Evolutionary conservation across 306 rosid species (phyloP).

Genomic region (Argentina anserina): DNA sequence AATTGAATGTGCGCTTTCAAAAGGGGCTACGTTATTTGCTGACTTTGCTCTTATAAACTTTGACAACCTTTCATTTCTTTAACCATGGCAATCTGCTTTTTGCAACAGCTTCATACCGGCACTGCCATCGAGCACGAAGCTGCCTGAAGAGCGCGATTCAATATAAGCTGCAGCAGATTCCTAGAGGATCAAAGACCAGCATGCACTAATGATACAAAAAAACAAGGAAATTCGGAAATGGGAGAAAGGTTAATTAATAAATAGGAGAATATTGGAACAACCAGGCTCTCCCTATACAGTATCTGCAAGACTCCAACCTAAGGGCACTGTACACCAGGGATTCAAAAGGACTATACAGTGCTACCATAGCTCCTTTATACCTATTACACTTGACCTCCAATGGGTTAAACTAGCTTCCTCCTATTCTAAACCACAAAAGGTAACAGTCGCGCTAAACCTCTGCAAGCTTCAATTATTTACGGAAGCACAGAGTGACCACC

Average conservation of each 20-base stretch:
- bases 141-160: no score
- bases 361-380: neutral
- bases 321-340: conserved; percentile 17
- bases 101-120: neutral
- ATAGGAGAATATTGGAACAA: neutral
- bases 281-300: conserved; percentile 21
- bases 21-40: neutral
- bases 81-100: neutral
- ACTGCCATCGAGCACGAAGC: no score
- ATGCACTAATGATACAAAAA: neutral
- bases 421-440: neutral
- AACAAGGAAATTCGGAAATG: neutral
- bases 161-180: no score
- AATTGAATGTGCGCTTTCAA: neutral
- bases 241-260: neutral
- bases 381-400: conserved; percentile 1
- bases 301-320: conserved; percentile 18
- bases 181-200: no score
- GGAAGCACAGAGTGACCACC: conserved; percentile 16
- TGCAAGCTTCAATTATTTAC: conserved; percentile 15
- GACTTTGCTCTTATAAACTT: neutral
- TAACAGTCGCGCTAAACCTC: neutral
- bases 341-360: conserved; percentile 19
- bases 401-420: conserved; percentile 9
- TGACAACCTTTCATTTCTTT: neutral